phyloP scores from a whole-genome alignment of 805 yeast species.

The Peterozyma toletana region DNA sequence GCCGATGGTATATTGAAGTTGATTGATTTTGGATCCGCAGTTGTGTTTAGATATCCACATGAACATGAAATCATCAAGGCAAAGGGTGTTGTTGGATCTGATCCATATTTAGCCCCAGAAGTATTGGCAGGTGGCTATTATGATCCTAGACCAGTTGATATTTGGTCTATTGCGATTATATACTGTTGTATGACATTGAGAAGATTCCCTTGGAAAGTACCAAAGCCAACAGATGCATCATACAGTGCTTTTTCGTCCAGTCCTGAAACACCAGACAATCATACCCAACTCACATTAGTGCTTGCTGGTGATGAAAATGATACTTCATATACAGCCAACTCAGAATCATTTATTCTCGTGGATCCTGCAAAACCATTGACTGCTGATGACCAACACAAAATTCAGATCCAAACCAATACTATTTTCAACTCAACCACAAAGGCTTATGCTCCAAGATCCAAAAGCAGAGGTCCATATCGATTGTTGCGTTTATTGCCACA shows the following conservation, averaged over 20 bases:
- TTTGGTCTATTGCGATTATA: slow-evolving; percentile 92
- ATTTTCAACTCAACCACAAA: slow-evolving; percentile 11
- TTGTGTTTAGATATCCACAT: slow-evolving; percentile 66
- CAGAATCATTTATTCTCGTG: too few species aligned
- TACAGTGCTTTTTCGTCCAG: slow-evolving; percentile 49
- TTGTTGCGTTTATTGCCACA: slow-evolving; percentile 66
- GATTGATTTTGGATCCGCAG: slow-evolving; percentile 92
- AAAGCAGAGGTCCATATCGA: slow-evolving; percentile 62
- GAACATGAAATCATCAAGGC: slow-evolving; percentile 55
- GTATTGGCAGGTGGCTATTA: slow-evolving; percentile 51
- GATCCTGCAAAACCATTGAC: not conserved
- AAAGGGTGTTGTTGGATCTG: slow-evolving; percentile 88
- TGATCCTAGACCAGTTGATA: slow-evolving; percentile 83
- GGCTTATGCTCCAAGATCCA: slow-evolving; percentile 25
- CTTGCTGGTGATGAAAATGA: slow-evolving; percentile 1
- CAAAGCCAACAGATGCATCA: slow-evolving; percentile 69
- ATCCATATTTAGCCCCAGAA: slow-evolving; percentile 94
- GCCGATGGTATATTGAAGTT: slow-evolving; percentile 70
- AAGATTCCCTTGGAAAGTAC: slow-evolving; percentile 94
- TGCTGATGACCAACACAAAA: slow-evolving; percentile 5
- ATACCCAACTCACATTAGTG: not conserved
- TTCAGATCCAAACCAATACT: slow-evolving; percentile 6
- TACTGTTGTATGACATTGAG: slow-evolving; percentile 84
- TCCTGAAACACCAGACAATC: slow-evolving; percentile 5
- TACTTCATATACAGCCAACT: not conserved